Conservation (phyloP, 495 filamentous ascomycete species). For the Symbiotaphrina buchneri region DNA sequence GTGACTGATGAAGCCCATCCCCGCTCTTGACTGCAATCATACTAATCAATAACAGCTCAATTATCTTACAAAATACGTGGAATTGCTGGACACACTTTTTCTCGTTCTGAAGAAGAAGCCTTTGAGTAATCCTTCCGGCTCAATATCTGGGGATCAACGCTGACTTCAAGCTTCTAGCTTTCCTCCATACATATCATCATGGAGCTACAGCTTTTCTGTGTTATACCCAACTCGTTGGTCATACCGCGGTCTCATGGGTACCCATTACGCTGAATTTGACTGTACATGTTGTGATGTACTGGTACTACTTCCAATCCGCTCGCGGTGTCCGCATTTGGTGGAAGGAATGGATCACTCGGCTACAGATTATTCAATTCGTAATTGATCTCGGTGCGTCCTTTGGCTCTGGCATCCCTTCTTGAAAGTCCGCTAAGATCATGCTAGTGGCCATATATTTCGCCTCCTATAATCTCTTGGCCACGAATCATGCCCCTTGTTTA, state of each 20-base stretch:
- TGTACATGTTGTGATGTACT: conserved; percentile 55
- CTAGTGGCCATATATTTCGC: conserved; percentile 89
- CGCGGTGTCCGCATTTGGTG: conserved; percentile 70
- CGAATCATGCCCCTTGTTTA: conserved; percentile 69
- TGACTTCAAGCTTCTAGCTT: conserved; percentile 22
- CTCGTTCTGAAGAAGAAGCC: conserved; percentile 78
- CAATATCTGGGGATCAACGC: background rate
- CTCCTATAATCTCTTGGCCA: conserved; percentile 86
- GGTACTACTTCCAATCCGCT: conserved; percentile 66
- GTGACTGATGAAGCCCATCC: conserved; percentile 12
- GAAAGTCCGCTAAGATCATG: background rate
- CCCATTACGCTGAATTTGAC: conserved; percentile 55
- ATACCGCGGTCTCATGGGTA: conserved; percentile 57
- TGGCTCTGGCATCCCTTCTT: conserved; percentile 5
- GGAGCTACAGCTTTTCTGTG: conserved; percentile 67
- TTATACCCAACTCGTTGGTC: conserved; percentile 63
- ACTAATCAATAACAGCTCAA: conserved; percentile 49
- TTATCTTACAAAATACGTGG: conserved; percentile 67
- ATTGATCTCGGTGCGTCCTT: conserved; percentile 44
- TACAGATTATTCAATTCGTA: conserved; percentile 67
- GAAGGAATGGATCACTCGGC: conserved; percentile 78
- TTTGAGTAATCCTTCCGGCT: conserved; percentile 27
- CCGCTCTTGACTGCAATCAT: background rate
- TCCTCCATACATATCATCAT: conserved; percentile 76
- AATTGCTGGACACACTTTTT: conserved; percentile 63